Evolutionary conservation across 202 grass and related monocot genomes (phyloP).

Genomic region (Cymbopogon flexuosus): DNA sequence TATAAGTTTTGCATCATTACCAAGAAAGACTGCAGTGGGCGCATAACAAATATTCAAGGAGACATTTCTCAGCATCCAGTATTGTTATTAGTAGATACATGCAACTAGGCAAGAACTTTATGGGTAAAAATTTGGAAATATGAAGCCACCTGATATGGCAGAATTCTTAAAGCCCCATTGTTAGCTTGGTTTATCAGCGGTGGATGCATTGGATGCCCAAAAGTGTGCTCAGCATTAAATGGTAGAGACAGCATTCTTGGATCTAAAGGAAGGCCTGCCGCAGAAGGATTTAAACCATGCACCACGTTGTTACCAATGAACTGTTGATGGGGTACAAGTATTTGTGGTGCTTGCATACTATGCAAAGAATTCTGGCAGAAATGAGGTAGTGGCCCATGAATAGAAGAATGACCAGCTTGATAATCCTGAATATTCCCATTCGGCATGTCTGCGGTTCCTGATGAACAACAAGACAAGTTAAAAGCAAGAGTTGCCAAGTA

Average conservation of each 20-base stretch:
- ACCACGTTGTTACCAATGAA: constrained; percentile 32
- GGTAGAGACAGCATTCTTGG: constrained; percentile 35
- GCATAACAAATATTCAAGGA: background rate
- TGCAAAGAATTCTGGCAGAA: constrained; percentile 42
- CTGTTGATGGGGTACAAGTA: constrained; percentile 35
- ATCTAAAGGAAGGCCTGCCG: constrained; percentile 33
- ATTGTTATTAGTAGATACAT: constrained; percentile 19
- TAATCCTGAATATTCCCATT: constrained; percentile 41
- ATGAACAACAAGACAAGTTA: constrained; percentile 27
- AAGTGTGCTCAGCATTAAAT: constrained; percentile 33
- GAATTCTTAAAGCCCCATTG: constrained; percentile 34
- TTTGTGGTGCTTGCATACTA: constrained; percentile 44
- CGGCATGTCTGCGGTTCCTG: constrained; percentile 32
- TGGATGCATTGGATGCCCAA: constrained; percentile 34
- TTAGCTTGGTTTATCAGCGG: constrained; percentile 26
- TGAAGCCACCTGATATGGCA: constrained; percentile 48
- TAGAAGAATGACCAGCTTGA: constrained; percentile 36
- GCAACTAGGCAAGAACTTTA: constrained; percentile 1
- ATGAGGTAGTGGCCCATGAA: constrained; percentile 36
- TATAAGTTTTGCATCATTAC: background rate
- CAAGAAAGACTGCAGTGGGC: background rate
- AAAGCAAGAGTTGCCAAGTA: constrained; percentile 30
- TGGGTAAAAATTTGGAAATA: constrained; percentile 2
- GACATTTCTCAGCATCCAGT: constrained; percentile 2
- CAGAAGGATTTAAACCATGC: constrained; percentile 41